Conservation (phyloP, 306 rosid genomes). For the Cucumis hystrix region DNA sequence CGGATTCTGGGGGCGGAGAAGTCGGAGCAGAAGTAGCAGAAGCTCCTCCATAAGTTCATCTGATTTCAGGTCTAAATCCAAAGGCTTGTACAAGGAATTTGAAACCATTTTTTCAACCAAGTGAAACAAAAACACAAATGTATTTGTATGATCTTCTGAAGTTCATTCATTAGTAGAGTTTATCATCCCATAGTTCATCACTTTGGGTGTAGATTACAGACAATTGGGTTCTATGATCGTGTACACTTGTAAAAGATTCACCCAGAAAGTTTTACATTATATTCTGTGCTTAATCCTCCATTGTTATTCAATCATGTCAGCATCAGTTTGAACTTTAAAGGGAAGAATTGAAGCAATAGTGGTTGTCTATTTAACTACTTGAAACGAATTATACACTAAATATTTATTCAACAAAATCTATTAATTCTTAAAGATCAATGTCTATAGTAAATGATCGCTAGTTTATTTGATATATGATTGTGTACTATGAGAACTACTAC, state of each 20-base stretch:
- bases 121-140: slow-evolving; percentile 18
- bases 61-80: slow-evolving; percentile 48
- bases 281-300: neutral
- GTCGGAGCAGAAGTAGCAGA: slow-evolving; percentile 39
- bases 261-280: neutral
- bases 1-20: slow-evolving; percentile 36
- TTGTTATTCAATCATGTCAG: neutral
- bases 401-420: too few relatives aligned
- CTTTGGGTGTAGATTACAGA: neutral
- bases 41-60: slow-evolving; percentile 32
- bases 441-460: too few relatives aligned
- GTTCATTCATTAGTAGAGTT: neutral
- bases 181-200: neutral
- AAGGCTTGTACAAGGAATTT: slow-evolving; percentile 45
- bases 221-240: neutral
- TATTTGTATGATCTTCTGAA: neutral
- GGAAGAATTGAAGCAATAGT: neutral
- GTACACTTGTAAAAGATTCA: neutral
- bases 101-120: slow-evolving; percentile 90
- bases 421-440: too few relatives aligned
- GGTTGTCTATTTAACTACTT: neutral
- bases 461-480: too few relatives aligned
- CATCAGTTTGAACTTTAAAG: neutral
- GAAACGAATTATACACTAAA: too few relatives aligned
- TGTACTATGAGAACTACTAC: too few relatives aligned